phyloP scores from a whole-genome alignment of 192 early-diverging fungal species.

The Mortierella alpina region DNA sequence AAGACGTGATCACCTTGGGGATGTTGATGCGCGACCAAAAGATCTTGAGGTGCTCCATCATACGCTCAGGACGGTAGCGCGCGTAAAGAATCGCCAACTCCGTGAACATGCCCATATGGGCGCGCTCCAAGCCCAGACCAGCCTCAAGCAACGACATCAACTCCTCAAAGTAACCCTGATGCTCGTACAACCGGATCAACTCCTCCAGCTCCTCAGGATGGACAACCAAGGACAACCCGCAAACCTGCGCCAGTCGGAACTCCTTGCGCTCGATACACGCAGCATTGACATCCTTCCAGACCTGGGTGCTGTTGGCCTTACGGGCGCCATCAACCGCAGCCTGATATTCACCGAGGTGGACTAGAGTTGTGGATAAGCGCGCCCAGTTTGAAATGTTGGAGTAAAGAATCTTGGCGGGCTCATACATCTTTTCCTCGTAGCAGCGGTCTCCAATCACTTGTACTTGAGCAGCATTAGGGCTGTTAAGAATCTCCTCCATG shows the following conservation, averaged over 20 bases:
- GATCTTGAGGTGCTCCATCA: conserved; percentile 98
- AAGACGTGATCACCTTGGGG: conserved; percentile 97
- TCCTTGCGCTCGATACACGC: conserved; percentile 95
- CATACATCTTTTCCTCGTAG: conserved; percentile 91
- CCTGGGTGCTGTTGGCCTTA: conserved; percentile 98
- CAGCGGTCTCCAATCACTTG: conserved; percentile 95
- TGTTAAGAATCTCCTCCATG: conserved; percentile 92
- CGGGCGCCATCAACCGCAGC: conserved; percentile 97
- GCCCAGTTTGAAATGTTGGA: conserved; percentile 98
- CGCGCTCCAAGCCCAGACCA: conserved; percentile 95
- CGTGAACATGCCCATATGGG: conserved; percentile 99
- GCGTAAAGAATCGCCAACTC: conserved; percentile 98
- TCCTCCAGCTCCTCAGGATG: conserved; percentile 97
- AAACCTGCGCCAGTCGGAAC: conserved; percentile 98
- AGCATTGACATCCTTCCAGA: conserved; percentile 99
- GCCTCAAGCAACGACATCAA: conserved; percentile 91
- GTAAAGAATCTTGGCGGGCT: conserved; percentile 95
- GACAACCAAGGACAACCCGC: conserved; percentile 94
- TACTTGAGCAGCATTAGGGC: conserved; percentile 95
- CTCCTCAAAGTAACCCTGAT: conserved; percentile 91
- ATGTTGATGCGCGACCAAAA: conserved; percentile 99
- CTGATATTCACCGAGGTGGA: conserved; percentile 95
- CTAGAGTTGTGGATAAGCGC: conserved; percentile 92
- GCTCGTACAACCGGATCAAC: conserved; percentile 89
- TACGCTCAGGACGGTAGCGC: conserved; percentile 93